phyloP scores from a whole-genome alignment of 768 basidiomycete genomes.

The Suillus variegatus region DNA sequence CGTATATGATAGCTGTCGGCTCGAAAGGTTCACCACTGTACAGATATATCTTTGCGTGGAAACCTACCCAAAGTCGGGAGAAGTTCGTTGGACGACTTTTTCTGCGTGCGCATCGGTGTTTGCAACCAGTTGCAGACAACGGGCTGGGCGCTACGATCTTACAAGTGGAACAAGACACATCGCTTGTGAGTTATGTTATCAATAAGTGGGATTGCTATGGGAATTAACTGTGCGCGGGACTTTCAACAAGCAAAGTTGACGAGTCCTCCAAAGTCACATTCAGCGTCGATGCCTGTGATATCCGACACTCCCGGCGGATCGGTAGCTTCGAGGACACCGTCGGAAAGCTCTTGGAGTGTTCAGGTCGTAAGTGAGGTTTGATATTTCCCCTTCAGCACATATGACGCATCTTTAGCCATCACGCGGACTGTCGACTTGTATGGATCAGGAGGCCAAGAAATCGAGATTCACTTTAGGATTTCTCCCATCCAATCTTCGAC shows the following conservation, averaged over 20 bases:
- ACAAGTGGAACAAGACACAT: background rate
- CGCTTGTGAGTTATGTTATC: background rate
- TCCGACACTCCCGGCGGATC: background rate
- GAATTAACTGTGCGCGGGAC: background rate
- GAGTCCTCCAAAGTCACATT: background rate
- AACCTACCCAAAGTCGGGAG: background rate
- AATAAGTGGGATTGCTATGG: background rate
- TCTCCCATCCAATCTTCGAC: background rate
- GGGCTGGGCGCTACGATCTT: conserved; percentile 1
- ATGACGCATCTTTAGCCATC: background rate
- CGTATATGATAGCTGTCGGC: background rate
- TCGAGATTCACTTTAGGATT: background rate
- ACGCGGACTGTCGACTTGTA: background rate
- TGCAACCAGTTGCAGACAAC: background rate
- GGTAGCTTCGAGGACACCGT: background rate
- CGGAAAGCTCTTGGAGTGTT: background rate
- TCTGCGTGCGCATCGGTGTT: background rate
- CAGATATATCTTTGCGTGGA: background rate
- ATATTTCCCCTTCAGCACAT: background rate
- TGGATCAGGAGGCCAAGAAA: background rate
- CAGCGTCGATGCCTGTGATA: background rate
- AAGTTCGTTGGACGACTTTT: background rate
- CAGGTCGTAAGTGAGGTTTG: conserved; percentile 1
- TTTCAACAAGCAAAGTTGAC: background rate
- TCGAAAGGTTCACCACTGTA: background rate